Evolutionary conservation across 768 basidiomycete species (phyloP).

Genomic region (Boletus sp.): DNA sequence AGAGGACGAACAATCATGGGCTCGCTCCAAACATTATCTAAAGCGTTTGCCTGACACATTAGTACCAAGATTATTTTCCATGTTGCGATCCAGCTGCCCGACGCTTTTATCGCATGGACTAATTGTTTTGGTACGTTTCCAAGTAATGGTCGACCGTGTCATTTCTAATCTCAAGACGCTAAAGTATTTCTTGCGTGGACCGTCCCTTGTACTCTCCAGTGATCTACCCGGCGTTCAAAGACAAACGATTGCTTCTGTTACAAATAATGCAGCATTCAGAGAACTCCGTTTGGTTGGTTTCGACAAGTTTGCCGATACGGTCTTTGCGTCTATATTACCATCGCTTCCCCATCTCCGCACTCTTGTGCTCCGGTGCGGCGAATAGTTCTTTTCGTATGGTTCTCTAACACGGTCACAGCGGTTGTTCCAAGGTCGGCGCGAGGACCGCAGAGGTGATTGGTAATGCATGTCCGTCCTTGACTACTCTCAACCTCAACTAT

Average conservation of each 20-base stretch:
- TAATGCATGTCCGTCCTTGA: slow-evolving; percentile 41
- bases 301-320: slow-evolving; percentile 46
- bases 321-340: slow-evolving; percentile 49
- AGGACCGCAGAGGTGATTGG: slow-evolving; percentile 45
- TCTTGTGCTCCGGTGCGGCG: slow-evolving; percentile 52
- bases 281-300: slow-evolving; percentile 53
- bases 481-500: slow-evolving; percentile 54
- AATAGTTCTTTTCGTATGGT: slow-evolving; percentile 1
- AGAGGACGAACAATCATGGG: slow-evolving; percentile 38
- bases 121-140: slow-evolving; percentile 47
- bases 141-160: neutral
- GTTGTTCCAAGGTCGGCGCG: slow-evolving; percentile 54
- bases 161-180: neutral
- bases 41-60: slow-evolving; percentile 50
- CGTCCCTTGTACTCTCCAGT: slow-evolving; percentile 43
- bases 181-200: slow-evolving; percentile 60
- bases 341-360: slow-evolving; percentile 42
- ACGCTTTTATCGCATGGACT: slow-evolving; percentile 50
- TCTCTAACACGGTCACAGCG: slow-evolving; percentile 37
- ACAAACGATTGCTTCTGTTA: slow-evolving; percentile 46
- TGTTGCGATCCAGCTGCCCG: slow-evolving; percentile 49
- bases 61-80: slow-evolving; percentile 48
- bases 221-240: slow-evolving; percentile 52
- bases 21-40: slow-evolving; percentile 38
- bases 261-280: slow-evolving; percentile 31